Base-by-base conservation (phyloP, 116 monocot genomes). In the Trichopus zeylanicus region DNA sequence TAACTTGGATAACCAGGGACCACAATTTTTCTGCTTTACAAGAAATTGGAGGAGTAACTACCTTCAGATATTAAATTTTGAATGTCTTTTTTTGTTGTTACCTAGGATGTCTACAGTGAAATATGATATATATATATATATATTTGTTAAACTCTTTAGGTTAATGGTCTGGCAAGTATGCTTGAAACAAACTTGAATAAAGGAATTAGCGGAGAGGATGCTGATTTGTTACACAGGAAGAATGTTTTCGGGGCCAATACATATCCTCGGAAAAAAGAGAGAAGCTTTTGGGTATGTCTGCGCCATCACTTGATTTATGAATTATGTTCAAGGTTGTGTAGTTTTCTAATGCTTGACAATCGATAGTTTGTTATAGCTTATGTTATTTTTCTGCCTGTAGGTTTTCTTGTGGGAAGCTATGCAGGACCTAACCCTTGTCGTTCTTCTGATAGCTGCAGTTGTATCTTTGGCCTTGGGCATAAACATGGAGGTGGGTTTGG, bases 1-100 rank as follows among this genome's bases (percentile, higher is more conserved):
- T 98, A 63, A 85, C 74, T 67, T 33, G 80, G 33, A 49, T 98
- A 55, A 91, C 80, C 12, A 77, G 92, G 59, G 92, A 91, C 46
- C 85, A 91, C 51, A 70, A 85, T 72, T 51, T 80, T 10, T 75
- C 85, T 60, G 29, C 82, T 60, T 69, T 98, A 61, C 84, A 85
- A 70, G 80, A 67, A 69, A 76, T 73, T 74, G 87, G 92, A 63
- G 92, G 92, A 73, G 98, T 63, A 84, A 42, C 42, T 16, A n/a
- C 4, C 3, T 42, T 42, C 18, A n/a, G n/a, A n/a, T n/a, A n/a
- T n/a, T n/a, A n/a, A n/a, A n/a, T n/a, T n/a, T n/a, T n/a, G n/a
- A n/a, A n/a, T n/a, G n/a, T n/a, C n/a, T n/a, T n/a, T n/a, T n/a
- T n/a, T n/a, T n/a, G n/a, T n/a, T n/a, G n/a, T n/a, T n/a, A n/a